A percentile compares a stretch with the other conserved stretches of the same genome.
These are phyloP conservation scores for Dictyostelium firmibasis DNA, from an alignment of 78 protist genomes.

Conservation along the genomic window DNA sequence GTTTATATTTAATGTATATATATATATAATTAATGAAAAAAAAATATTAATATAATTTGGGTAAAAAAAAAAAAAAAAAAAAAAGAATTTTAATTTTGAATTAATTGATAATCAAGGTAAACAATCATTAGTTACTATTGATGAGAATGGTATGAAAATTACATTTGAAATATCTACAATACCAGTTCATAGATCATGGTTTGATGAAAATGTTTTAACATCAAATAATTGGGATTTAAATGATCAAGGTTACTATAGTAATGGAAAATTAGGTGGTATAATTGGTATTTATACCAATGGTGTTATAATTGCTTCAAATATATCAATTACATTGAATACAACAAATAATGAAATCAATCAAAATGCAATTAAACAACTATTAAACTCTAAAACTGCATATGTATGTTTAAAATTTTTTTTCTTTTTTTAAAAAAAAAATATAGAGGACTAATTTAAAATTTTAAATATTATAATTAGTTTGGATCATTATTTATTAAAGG, in stretches of 20 bases:
- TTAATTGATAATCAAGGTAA: too few species aligned
- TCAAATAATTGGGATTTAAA: not conserved
- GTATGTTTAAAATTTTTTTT: too few species aligned
- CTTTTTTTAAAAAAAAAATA: too few species aligned
- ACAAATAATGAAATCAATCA: not conserved
- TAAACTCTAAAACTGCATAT: not conserved
- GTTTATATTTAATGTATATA: too few species aligned
- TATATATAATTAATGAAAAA: too few species aligned
- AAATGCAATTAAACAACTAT: not conserved
- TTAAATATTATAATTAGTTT: too few species aligned
- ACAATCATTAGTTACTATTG: not conserved
- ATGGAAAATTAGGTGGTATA: not conserved
- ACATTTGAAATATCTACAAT: not conserved
- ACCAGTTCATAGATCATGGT: not conserved
- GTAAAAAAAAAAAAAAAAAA: too few species aligned
- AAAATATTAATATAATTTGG: too few species aligned
- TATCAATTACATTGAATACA: not conserved
- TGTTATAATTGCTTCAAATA: not conserved
- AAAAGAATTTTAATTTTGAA: too few species aligned
- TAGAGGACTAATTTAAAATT: too few species aligned
- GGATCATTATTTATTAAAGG: not conserved
- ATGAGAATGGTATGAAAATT: not conserved
- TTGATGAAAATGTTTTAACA: not conserved
- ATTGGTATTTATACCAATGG: not conserved
- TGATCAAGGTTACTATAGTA: not conserved